Evolutionary conservation across 441 rosid species (phyloP).

Genomic region (Arabidopsis hybrid): DNA sequence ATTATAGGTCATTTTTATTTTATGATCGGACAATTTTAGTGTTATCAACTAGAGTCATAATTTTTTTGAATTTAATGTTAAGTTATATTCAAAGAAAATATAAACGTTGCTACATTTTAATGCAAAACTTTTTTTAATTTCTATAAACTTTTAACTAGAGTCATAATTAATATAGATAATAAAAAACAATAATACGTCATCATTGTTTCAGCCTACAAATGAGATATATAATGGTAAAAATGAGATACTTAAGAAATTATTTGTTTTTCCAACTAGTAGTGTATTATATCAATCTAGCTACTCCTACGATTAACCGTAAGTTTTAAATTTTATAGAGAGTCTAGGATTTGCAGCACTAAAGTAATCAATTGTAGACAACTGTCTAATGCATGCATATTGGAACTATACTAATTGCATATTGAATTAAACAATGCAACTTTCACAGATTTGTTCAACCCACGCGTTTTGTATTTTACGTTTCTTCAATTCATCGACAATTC

Average conservation of each 20-base stretch:
- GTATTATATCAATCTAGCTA: slow-evolving; percentile 8
- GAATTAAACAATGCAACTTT: slow-evolving; percentile 1
- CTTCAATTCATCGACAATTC: slow-evolving; percentile 20
- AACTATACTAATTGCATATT: slow-evolving; percentile 19
- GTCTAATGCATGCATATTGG: slow-evolving; percentile 43
- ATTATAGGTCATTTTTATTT: not conserved
- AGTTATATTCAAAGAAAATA: too few relatives aligned
- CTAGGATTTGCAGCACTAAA: slow-evolving; percentile 16
- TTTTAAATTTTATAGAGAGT: not conserved
- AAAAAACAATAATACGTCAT: not conserved
- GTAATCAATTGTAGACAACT: slow-evolving; percentile 32
- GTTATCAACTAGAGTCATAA: not conserved
- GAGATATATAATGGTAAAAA: not conserved
- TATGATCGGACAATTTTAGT: not conserved
- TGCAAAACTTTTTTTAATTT: too few relatives aligned
- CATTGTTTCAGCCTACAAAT: not conserved
- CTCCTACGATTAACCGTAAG: not conserved
- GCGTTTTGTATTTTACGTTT: slow-evolving; percentile 32
- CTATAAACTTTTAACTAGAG: too few relatives aligned
- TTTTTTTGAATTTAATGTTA: too few relatives aligned
- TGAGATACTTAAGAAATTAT: not conserved
- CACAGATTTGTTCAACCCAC: slow-evolving; percentile 28
- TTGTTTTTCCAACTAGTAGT: not conserved
- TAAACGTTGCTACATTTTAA: too few relatives aligned
- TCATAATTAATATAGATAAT: not conserved